Conservation (phyloP, 495 filamentous ascomycete genomes). For the Antarctomyces pellizariae region DNA sequence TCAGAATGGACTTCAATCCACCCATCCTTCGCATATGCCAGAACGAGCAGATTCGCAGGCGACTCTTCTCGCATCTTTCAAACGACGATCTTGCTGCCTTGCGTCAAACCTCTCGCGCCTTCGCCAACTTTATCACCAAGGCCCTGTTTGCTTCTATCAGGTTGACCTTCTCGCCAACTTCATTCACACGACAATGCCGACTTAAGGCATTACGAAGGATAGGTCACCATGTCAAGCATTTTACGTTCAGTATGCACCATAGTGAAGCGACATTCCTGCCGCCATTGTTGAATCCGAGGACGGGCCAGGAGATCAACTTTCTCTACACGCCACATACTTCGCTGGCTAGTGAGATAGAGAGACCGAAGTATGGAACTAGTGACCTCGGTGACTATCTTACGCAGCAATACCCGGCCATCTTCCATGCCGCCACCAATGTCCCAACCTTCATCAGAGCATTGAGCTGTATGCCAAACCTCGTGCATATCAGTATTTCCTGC, state of each 20-base stretch:
- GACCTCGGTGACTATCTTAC: constrained; percentile 39
- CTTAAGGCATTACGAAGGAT: constrained; percentile 47
- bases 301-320: constrained; percentile 49
- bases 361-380: constrained; percentile 37
- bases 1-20: no score
- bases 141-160: constrained; percentile 27
- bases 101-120: constrained; percentile 23
- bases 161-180: constrained; percentile 42
- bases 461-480: constrained; percentile 32
- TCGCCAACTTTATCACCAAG: constrained; percentile 27
- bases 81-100: constrained; percentile 25
- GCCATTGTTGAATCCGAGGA: constrained; percentile 44
- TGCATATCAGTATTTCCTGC: constrained; percentile 44
- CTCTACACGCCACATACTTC: constrained; percentile 46
- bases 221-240: constrained; percentile 43
- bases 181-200: constrained; percentile 42
- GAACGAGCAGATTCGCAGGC: constrained; percentile 23
- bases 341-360: constrained; percentile 19
- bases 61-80: constrained; percentile 24
- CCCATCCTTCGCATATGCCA: constrained; percentile 23
- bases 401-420: constrained; percentile 58
- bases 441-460: constrained; percentile 52
- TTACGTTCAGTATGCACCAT: constrained; percentile 49
- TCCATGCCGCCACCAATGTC: constrained; percentile 68
- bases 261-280: constrained; percentile 47